A percentile compares a stretch with the other conserved stretches of the same genome.
These are phyloP conservation scores for Symbiodinium natans DNA, from an alignment of 73 alveolate genomes.

Conservation along the genomic window DNA sequence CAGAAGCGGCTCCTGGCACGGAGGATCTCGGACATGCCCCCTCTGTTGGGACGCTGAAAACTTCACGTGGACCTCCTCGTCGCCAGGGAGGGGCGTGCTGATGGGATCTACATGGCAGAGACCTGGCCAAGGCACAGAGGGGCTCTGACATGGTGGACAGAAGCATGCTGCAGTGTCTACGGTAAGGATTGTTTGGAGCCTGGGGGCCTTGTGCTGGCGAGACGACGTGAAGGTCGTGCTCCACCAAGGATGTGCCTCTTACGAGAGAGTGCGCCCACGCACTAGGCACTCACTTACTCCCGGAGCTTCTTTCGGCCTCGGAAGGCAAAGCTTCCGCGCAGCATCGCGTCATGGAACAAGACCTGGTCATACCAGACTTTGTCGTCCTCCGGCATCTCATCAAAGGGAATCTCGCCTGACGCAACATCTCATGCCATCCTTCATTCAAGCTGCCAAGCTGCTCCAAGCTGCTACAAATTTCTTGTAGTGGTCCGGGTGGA, in stretches of 20 bases:
- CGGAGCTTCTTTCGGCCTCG: conserved; percentile 14
- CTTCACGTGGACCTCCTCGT: neutral
- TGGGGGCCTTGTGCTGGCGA: conserved; percentile 38
- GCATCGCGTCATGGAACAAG: conserved; percentile 24
- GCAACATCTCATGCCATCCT: neutral
- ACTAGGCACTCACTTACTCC: neutral
- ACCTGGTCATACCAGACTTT: conserved; percentile 61
- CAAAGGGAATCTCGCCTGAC: conserved; percentile 72
- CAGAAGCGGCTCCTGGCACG: conserved; percentile 14
- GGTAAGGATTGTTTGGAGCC: too few relatives aligned
- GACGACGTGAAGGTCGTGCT: conserved; percentile 37
- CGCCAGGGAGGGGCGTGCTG: neutral
- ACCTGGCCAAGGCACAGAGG: neutral
- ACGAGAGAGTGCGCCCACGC: neutral
- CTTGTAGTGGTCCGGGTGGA: too few relatives aligned
- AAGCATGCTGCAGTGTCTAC: too few relatives aligned
- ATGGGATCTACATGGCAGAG: neutral
- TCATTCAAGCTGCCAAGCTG: neutral
- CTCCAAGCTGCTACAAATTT: neutral
- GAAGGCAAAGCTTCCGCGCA: conserved; percentile 56
- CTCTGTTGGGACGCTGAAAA: neutral
- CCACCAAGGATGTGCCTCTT: conserved; percentile 33
- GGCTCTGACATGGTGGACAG: too few relatives aligned
- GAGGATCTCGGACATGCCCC: neutral
- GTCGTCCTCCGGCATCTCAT: neutral